Percentiles rank a stretch among this genome's conserved stretches.
Conservation (phyloP, 306 rosid genomes). For the Hippophae gyantsensis region DNA sequence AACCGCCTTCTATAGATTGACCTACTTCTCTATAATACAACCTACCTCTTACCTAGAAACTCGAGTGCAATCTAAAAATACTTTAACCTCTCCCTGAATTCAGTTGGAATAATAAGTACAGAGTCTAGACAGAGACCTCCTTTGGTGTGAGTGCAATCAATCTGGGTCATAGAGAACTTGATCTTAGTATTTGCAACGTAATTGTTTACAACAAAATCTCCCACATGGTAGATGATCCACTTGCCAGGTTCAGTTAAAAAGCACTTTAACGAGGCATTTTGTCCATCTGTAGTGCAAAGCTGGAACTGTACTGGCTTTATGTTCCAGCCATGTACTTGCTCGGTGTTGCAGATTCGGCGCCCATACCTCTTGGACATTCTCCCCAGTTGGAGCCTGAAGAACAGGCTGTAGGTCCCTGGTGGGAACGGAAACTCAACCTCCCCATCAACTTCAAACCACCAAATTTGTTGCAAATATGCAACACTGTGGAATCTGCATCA, state of each 20-base stretch:
- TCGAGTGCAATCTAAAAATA: slow-evolving; percentile 37
- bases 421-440: slow-evolving; percentile 92
- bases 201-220: slow-evolving; percentile 62
- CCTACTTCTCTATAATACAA: slow-evolving; percentile 16
- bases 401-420: slow-evolving; percentile 67
- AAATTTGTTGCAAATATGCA: slow-evolving; percentile 87
- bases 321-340: slow-evolving; percentile 93
- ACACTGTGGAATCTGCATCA: slow-evolving; percentile 44
- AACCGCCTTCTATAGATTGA: background rate
- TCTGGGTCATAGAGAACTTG: slow-evolving; percentile 87
- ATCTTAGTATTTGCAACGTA: slow-evolving; percentile 45
- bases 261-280: slow-evolving; percentile 51
- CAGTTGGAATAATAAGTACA: slow-evolving; percentile 55
- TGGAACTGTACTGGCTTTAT: slow-evolving; percentile 72
- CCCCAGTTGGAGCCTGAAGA: slow-evolving; percentile 68
- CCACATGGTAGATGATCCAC: slow-evolving; percentile 70
- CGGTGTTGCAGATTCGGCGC: slow-evolving; percentile 56
- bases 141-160: slow-evolving; percentile 94
- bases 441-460: slow-evolving; percentile 98
- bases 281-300: slow-evolving; percentile 83
- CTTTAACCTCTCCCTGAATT: slow-evolving; percentile 40
- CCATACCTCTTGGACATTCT: slow-evolving; percentile 62
- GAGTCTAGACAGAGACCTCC: slow-evolving; percentile 96
- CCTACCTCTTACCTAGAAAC: slow-evolving; percentile 18
- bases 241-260: slow-evolving; percentile 57